Percentiles rank a stretch among this genome's conserved stretches.
Evolutionary conservation across 192 early-diverging fungal genomes (phyloP).

Genomic region (Fimicolochytrium jonesii): DNA sequence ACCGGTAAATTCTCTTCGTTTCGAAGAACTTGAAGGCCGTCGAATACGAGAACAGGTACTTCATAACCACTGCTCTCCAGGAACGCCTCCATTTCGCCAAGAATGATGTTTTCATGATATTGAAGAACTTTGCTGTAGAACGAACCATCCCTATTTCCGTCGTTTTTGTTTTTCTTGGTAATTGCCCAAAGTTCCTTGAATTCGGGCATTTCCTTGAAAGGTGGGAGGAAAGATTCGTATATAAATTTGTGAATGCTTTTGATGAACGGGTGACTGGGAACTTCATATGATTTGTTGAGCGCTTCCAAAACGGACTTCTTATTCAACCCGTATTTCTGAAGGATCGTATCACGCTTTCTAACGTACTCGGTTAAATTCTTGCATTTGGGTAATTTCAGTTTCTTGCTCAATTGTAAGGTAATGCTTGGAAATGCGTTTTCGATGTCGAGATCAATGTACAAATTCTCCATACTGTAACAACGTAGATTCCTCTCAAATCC

Average conservation of each 20-base stretch:
- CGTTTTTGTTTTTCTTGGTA: not conserved
- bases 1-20: not conserved
- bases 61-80: not conserved
- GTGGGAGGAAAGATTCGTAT: not conserved
- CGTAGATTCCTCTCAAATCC: not conserved
- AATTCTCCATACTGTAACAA: not conserved
- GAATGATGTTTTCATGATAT: not conserved
- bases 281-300: not conserved
- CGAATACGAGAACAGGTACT: not conserved
- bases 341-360: not conserved
- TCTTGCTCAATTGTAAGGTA: not conserved
- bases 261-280: not conserved
- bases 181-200: not conserved
- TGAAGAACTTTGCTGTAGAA: conserved; percentile 1
- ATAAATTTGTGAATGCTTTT: not conserved
- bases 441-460: not conserved
- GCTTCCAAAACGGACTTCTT: not conserved
- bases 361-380: not conserved
- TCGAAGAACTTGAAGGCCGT: not conserved
- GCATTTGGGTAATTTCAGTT: not conserved
- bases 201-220: not conserved
- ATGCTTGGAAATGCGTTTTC: not conserved
- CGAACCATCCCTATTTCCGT: not conserved
- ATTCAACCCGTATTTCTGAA: not conserved
- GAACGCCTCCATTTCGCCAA: not conserved